Evolutionary conservation across 176 grass and related monocot species (phyloP), one percentile per base, ranked within the genome.

Genomic region (Raddia distichophylla): DNA sequence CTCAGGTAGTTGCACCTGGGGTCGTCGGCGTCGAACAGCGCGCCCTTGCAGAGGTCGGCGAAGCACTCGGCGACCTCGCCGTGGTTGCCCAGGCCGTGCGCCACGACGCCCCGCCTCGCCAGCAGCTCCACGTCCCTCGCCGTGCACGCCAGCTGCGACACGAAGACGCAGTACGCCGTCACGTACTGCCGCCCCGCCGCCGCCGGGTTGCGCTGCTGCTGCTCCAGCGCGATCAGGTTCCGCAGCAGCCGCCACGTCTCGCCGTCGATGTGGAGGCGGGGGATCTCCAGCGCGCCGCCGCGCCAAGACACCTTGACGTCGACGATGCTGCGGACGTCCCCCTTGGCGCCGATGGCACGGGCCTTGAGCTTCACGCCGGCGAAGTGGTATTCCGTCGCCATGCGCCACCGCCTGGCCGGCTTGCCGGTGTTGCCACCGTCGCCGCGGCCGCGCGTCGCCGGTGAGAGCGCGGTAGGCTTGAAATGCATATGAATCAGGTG

Each of bases 401-500:
- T 54, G 33, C 66, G 83, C 83, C 83, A 85, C 45, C 74, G 43
- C 55, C 54, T 11, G 11, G 77, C 62, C 4, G 19, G 3, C 51
- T 17, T 20, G 17, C 47, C 37, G 27, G 27, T 27, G 27, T 0
- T 27, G 27, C 27, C 27, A 27, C 27, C 27, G 27, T 27, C 27
- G 27, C 27, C 27, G 27, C 27, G 27, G 27, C 27, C 27, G 27
- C 27, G 27, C 27, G 27, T 27, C 27, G 27, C 27, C 27, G 27
- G 27, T 27, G 27, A 27, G 27, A 27, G 27, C 4, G 1, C 5
- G 0, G 10, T n/a, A 7, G 67, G 75, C 57, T 8, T 45, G 0
- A 85, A 45, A 19, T 85, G 83, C 83, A 72, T 85, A 40, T 85
- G 83, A 1, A 85, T 13, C 37, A 85, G 67, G 48, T 85, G 75